Percentiles rank a stretch among this genome's conserved stretches.
Conservation (phyloP, 768 basidiomycete genomes). For the Termitomyces sp. region DNA sequence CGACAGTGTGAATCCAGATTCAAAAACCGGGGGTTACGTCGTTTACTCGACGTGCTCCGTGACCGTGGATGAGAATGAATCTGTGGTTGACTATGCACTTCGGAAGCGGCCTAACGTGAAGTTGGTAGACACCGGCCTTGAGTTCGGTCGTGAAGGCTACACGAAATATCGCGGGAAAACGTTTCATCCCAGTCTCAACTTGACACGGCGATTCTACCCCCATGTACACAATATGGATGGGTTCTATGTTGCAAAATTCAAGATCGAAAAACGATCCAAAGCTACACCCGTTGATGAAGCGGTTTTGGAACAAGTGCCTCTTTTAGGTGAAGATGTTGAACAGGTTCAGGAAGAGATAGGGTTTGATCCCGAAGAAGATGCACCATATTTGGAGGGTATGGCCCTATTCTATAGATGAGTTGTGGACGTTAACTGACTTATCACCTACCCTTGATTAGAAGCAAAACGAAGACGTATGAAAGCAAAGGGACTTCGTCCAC, state of each 20-base stretch:
- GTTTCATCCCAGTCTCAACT: slow-evolving; percentile 70
- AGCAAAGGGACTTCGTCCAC: slow-evolving; percentile 65
- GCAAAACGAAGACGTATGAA: slow-evolving; percentile 72
- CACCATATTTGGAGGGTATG: slow-evolving; percentile 74
- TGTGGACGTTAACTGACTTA: slow-evolving; percentile 11
- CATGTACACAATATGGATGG: slow-evolving; percentile 99
- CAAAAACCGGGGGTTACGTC: slow-evolving; percentile 87
- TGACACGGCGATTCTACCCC: slow-evolving; percentile 90
- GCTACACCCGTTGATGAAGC: slow-evolving; percentile 22
- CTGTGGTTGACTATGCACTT: slow-evolving; percentile 95
- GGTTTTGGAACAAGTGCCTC: slow-evolving; percentile 13
- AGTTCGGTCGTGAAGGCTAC: slow-evolving; percentile 91
- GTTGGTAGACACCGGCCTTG: slow-evolving; percentile 88
- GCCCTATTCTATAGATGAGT: slow-evolving; percentile 11
- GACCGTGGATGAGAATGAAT: slow-evolving; percentile 97
- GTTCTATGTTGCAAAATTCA: slow-evolving; percentile 98
- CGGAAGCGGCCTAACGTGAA: slow-evolving; percentile 90
- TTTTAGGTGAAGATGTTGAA: slow-evolving; percentile 22
- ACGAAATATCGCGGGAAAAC: slow-evolving; percentile 86
- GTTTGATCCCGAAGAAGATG: slow-evolving; percentile 77
- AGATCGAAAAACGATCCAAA: slow-evolving; percentile 78
- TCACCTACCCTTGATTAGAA: slow-evolving; percentile 33
- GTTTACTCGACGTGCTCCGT: slow-evolving; percentile 99
- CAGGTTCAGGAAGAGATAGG: slow-evolving; percentile 36
- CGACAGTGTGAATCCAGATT: slow-evolving; percentile 87